Conservation (phyloP, 352 stramenopile species). For the Globisporangium spinosum region DNA sequence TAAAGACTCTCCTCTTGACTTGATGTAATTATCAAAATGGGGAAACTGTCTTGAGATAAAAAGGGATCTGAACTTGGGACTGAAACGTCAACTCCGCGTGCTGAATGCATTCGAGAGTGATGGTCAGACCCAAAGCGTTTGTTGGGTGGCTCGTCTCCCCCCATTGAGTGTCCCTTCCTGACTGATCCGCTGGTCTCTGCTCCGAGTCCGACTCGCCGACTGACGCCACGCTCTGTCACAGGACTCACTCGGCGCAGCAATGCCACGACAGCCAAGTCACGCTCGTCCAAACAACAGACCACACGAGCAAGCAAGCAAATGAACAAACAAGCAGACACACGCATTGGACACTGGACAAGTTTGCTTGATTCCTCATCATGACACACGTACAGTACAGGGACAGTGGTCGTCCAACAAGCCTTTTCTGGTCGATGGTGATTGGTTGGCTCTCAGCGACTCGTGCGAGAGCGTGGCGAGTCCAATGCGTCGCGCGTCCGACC, state of each 20-base stretch:
- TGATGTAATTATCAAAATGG: neutral
- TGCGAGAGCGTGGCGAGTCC: neutral
- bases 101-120: neutral
- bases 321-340: neutral
- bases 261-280: neutral
- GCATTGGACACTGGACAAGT: neutral
- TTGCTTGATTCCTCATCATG: constrained; percentile 8
- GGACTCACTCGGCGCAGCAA: neutral
- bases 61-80: neutral
- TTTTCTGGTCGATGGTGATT: constrained; percentile 1
- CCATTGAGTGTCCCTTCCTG: constrained; percentile 1
- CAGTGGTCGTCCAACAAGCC: neutral
- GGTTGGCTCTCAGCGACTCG: constrained; percentile 12
- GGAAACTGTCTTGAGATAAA: neutral
- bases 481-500: neutral
- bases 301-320: neutral
- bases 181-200: neutral
- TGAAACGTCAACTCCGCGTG: neutral
- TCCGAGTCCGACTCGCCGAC: constrained; percentile 3
- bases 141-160: neutral
- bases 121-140: neutral
- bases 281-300: neutral
- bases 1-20: neutral
- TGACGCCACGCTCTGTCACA: constrained; percentile 15
- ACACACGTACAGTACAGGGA: neutral